Evolutionary conservation across 2,329 filamentous ascomycete genomes (phyloP).

Genomic region (Bisporella sp.): DNA sequence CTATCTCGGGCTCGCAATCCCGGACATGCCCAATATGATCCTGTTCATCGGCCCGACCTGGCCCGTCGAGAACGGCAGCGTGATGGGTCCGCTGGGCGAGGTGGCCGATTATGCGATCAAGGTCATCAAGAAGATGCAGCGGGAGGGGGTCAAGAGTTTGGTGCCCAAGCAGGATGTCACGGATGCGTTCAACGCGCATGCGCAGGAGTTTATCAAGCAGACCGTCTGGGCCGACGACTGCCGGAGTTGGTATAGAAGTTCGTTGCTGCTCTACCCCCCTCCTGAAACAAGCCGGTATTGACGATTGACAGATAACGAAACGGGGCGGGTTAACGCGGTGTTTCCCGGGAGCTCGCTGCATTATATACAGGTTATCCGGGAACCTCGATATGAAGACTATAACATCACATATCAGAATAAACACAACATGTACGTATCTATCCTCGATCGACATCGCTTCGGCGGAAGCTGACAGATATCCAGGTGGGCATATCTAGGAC

Average conservation of each 20-base stretch:
- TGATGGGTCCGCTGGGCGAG: not conserved
- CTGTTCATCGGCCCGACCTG: slow-evolving; percentile 1
- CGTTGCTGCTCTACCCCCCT: not conserved
- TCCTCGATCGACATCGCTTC: not conserved
- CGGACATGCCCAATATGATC: slow-evolving; percentile 5
- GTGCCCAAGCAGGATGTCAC: slow-evolving; percentile 32
- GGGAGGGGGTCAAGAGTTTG: slow-evolving; percentile 38
- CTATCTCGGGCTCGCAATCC: slow-evolving; percentile 8
- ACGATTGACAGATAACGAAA: not conserved
- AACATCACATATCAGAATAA: not conserved
- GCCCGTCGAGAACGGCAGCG: not conserved
- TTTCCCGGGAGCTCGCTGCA: not conserved
- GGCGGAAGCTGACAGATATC: not conserved
- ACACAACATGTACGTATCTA: not conserved
- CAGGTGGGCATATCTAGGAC: slow-evolving; percentile 27
- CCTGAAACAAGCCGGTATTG: not conserved
- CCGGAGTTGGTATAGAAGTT: not conserved
- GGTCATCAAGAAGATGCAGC: slow-evolving; percentile 27
- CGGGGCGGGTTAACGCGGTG: not conserved
- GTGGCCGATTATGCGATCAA: not conserved
- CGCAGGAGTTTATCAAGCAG: slow-evolving; percentile 41
- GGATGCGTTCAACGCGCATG: slow-evolving; percentile 42
- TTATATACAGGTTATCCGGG: slow-evolving; percentile 37
- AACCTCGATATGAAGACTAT: slow-evolving; percentile 46
- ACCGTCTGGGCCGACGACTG: slow-evolving; percentile 38